Evolutionary conservation across 495 filamentous ascomycete species (phyloP), one percentile per base, ranked within the genome.

Genomic region (Penicillium angulare): DNA sequence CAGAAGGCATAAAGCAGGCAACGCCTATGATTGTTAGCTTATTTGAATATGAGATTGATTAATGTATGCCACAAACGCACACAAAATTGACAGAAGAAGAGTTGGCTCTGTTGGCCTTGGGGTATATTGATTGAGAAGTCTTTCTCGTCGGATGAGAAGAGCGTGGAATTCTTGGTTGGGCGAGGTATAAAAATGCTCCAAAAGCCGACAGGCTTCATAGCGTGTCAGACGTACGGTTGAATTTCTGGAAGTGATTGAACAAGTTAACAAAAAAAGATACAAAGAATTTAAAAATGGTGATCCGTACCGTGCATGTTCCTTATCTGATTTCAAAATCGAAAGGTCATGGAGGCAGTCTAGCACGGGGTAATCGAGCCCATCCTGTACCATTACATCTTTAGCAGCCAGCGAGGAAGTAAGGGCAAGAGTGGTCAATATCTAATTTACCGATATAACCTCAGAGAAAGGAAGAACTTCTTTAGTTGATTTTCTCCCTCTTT

Each of bases 1-100:
- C 46, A n/a, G 46, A 36, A 8, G 46, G 46, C 46, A 49, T 49
- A 13, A 40, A 49, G 27, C 34, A 49, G 13, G 46, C 46, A 49
- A 49, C 34, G 17, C 46, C 46, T 49, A 22, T 29, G 27, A 31
- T 2, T 31, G 27, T 31, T 12, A 31, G 2, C 8, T 31, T 31
- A 44, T 7, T 10, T n/a, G 26, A 44, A 12, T 17, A n/a, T n/a
- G n/a, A n/a, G n/a, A n/a, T n/a, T 17, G 33, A 12, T 4, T 13
- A 16, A 22, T n/a, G 20, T 3, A 13, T 4, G 20, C 6, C 6
- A 7, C 6, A 29, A 26, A 40, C 46, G 10, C 21, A 49, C 46
- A 49, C 21, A 49, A 27, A 2, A 49, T 40, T 2, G 46, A 49
- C 17, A 49, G 46, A 20, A 49, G 34, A 9, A 49, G 34, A n/a